A percentile compares a stretch with the other conserved stretches of the same genome.
phyloP scores from a whole-genome alignment of 495 filamentous ascomycete genomes.

The Neohortaea acidophila region DNA sequence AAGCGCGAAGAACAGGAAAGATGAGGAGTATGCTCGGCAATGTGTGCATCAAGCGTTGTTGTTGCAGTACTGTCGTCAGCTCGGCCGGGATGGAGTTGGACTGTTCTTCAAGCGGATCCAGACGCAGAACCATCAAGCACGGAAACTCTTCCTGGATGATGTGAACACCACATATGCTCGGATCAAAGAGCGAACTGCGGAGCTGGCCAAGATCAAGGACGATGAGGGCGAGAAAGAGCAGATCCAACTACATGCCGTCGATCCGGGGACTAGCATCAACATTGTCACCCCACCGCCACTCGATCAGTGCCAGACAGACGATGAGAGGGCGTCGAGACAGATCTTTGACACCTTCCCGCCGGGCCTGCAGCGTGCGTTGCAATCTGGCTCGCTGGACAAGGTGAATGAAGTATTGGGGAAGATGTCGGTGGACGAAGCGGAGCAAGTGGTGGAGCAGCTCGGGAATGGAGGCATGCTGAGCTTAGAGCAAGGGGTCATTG shows the following conservation, averaged over 20 bases:
- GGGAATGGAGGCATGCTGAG: slow-evolving; percentile 83
- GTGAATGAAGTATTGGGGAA: slow-evolving; percentile 92
- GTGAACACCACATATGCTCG: slow-evolving; percentile 71
- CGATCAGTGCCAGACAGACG: slow-evolving; percentile 49
- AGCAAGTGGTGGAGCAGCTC: slow-evolving; percentile 71
- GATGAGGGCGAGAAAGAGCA: slow-evolving; percentile 52
- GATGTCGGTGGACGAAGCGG: slow-evolving; percentile 85
- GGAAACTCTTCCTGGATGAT: slow-evolving; percentile 80
- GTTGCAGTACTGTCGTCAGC: slow-evolving; percentile 80
- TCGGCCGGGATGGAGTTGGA: slow-evolving; percentile 75
- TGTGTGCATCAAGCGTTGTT: slow-evolving; percentile 90
- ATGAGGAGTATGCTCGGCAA: slow-evolving; percentile 58
- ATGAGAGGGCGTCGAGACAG: slow-evolving; percentile 40
- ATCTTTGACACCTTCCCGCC: slow-evolving; percentile 75
- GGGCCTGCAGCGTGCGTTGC: slow-evolving; percentile 64
- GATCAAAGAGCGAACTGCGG: slow-evolving; percentile 63
- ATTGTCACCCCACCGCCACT: slow-evolving; percentile 44
- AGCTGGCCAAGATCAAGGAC: slow-evolving; percentile 55
- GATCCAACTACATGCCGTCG: slow-evolving; percentile 92
- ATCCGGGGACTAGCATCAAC: slow-evolving; percentile 83
- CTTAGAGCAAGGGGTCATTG: slow-evolving; percentile 81
- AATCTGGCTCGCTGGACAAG: slow-evolving; percentile 73
- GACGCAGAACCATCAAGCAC: slow-evolving; percentile 83
- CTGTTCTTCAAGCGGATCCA: slow-evolving; percentile 93
- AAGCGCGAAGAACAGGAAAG: slow-evolving; percentile 36